phyloP scores from a whole-genome alignment of 2,329 filamentous ascomycete species.

The Curvularia verruculosa region DNA sequence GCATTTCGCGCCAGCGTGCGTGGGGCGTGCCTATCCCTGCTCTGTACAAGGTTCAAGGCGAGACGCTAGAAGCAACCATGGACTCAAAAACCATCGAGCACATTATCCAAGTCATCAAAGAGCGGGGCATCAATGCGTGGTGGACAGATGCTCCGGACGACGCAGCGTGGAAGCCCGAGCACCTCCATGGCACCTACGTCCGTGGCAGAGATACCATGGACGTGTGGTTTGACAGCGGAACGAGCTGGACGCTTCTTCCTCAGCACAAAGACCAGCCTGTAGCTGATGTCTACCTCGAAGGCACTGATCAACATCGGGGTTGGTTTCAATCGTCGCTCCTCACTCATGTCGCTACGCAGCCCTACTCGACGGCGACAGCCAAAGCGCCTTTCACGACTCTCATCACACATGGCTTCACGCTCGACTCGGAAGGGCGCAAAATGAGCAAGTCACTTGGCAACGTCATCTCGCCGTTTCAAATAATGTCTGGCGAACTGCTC shows the following conservation, averaged over 20 bases:
- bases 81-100: conserved; percentile 80
- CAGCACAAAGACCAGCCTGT: conserved; percentile 49
- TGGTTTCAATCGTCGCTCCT: conserved; percentile 98
- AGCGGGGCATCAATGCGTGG: conserved; percentile 89
- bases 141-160: conserved; percentile 84
- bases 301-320: conserved; percentile 92
- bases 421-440: conserved; percentile 89
- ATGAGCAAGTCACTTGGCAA: conserved; percentile 99
- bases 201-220: conserved; percentile 97
- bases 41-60: conserved; percentile 72
- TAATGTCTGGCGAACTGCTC: conserved; percentile 82
- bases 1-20: conserved; percentile 91
- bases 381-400: conserved; percentile 81
- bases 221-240: conserved; percentile 99
- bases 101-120: conserved; percentile 77
- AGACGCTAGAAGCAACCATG: conserved; percentile 71
- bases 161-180: conserved; percentile 73
- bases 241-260: conserved; percentile 73
- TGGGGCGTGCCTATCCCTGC: conserved; percentile 98
- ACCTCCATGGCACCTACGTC: conserved; percentile 66
- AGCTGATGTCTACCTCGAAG: conserved; percentile 91
- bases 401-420: conserved; percentile 94
- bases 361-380: conserved; percentile 28
- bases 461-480: conserved; percentile 76
- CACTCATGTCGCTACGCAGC: conserved; percentile 75